Evolutionary conservation across 371 early-diverging fungal species (phyloP).

Genomic region (Batkoa obscura): DNA sequence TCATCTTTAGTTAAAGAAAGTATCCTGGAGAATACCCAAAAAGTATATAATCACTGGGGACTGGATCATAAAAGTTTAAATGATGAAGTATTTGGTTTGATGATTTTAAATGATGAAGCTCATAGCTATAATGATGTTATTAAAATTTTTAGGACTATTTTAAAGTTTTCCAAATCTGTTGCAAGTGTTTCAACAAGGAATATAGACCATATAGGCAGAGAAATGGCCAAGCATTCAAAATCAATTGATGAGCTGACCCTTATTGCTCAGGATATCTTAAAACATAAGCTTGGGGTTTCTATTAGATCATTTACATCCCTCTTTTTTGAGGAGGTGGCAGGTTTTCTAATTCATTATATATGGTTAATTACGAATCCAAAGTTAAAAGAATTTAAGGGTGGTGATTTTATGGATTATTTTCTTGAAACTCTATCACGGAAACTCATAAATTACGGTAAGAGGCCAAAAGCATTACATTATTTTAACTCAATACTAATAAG

Average conservation of each 20-base stretch:
- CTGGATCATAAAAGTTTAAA: neutral
- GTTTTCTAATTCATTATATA: neutral
- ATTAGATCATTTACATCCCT: neutral
- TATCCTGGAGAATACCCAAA: slow-evolving; percentile 8
- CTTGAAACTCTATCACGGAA: neutral
- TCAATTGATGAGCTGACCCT: neutral
- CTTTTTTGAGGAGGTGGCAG: neutral
- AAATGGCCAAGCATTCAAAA: neutral
- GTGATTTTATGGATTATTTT: neutral
- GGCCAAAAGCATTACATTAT: too few species aligned
- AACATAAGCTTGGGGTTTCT: neutral
- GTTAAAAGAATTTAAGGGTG: neutral
- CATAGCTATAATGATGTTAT: slow-evolving; percentile 87
- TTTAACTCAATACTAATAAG: too few species aligned
- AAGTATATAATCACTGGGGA: slow-evolving; percentile 1
- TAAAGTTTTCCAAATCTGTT: slow-evolving; percentile 30
- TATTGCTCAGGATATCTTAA: neutral
- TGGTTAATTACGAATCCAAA: neutral
- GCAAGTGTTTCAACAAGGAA: slow-evolving; percentile 59
- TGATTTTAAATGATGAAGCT: slow-evolving; percentile 91
- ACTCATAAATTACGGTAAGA: neutral
- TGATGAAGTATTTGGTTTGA: slow-evolving; percentile 30
- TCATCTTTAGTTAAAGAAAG: too few species aligned
- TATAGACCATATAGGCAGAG: slow-evolving; percentile 28
- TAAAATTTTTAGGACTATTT: slow-evolving; percentile 52